A percentile compares a stretch with the other conserved stretches of the same genome.
Evolutionary conservation across 352 stramenopile genomes (phyloP).

Genomic region (Pythium utonaiense): DNA sequence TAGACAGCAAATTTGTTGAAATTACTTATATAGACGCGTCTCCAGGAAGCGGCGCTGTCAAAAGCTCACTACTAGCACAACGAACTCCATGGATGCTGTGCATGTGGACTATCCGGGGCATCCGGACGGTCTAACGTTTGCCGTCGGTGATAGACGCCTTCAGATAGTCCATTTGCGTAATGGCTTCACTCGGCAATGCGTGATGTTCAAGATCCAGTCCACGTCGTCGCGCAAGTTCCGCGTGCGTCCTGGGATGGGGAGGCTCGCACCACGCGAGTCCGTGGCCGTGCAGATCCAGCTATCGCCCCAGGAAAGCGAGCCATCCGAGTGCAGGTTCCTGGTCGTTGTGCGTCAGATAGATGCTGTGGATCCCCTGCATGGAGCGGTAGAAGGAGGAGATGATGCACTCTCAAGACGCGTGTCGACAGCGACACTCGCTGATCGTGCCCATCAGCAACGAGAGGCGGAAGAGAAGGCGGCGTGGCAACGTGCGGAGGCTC

Average conservation of each 20-base stretch:
- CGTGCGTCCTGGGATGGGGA: conserved; percentile 28
- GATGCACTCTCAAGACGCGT: background rate
- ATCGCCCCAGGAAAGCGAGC: conserved; percentile 27
- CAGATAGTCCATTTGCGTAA: conserved; percentile 17
- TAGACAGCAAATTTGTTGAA: background rate
- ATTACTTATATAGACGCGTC: background rate
- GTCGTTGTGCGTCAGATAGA: conserved; percentile 16
- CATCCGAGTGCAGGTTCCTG: conserved; percentile 38
- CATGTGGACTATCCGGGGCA: conserved; percentile 16
- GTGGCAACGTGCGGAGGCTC: conserved; percentile 28
- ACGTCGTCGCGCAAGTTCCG: conserved; percentile 36
- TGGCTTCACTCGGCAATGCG: conserved; percentile 2
- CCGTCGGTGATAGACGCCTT: conserved; percentile 5
- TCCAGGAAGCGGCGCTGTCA: too few species aligned
- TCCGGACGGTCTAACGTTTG: conserved; percentile 15
- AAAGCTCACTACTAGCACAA: too few species aligned
- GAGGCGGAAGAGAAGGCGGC: conserved; percentile 23
- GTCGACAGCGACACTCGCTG: background rate
- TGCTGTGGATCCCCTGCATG: background rate
- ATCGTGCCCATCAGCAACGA: background rate
- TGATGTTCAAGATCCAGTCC: conserved; percentile 47
- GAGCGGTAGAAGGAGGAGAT: background rate
- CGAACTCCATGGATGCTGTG: background rate
- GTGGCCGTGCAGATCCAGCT: conserved; percentile 29
- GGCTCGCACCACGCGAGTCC: conserved; percentile 4